These are phyloP conservation scores for Buxus sempervirens DNA, from an alignment of 164 flowering plant genomes.

Conservation along the genomic window DNA sequence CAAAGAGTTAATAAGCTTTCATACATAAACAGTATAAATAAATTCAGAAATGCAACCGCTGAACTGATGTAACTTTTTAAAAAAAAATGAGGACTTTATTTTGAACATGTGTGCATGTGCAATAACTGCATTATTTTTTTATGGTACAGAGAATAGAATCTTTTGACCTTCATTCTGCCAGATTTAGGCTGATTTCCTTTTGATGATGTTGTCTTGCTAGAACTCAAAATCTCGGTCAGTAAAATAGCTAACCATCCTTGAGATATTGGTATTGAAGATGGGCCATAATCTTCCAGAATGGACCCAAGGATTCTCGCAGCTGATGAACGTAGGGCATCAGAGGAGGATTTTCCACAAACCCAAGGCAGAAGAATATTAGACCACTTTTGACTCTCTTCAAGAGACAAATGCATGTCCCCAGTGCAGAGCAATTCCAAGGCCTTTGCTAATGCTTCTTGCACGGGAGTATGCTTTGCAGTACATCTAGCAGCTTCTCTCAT, in stretches of 20 bases:
- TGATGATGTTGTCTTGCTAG: slow-evolving; percentile 33
- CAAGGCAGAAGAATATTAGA: slow-evolving; percentile 75
- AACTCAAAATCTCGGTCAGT: slow-evolving; percentile 53
- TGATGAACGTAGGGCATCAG: slow-evolving; percentile 56
- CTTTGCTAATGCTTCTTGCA: slow-evolving; percentile 81
- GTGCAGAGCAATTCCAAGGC: slow-evolving; percentile 67
- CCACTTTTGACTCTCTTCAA: slow-evolving; percentile 92
- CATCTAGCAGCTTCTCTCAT: slow-evolving; percentile 74
- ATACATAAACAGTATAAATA: slow-evolving; percentile 1
- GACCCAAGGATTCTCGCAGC: slow-evolving; percentile 65
- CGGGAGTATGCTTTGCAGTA: slow-evolving; percentile 47
- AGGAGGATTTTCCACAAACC: slow-evolving; percentile 62
- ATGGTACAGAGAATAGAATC: neutral
- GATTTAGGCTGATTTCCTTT: slow-evolving; percentile 53
- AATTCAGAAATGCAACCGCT: neutral
- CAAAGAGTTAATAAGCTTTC: slow-evolving; percentile 23
- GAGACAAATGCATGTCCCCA: slow-evolving; percentile 62
- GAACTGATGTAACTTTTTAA: neutral
- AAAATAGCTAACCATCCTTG: slow-evolving; percentile 88
- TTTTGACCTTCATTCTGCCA: slow-evolving; percentile 72
- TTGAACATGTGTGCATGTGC: too few relatives aligned
- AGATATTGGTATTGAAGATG: slow-evolving; percentile 76
- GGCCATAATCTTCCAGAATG: slow-evolving; percentile 88
- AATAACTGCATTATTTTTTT: too few relatives aligned
- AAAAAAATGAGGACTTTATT: too few relatives aligned